Conservation (phyloP, 495 filamentous ascomycete genomes). For the Aspergillus funiculosus region DNA sequence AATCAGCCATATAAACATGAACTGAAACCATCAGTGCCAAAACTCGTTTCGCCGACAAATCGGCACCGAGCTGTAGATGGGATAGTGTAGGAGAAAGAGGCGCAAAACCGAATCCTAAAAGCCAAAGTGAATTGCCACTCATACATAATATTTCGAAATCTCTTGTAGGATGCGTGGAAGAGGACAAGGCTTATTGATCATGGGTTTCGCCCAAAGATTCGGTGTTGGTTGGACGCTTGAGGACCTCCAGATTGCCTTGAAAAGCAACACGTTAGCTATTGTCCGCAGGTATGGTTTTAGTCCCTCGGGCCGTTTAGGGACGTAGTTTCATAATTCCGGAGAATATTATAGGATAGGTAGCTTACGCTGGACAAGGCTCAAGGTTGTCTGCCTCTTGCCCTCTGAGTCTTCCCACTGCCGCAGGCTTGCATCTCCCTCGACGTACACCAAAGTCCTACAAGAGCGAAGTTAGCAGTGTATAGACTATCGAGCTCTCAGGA, state of each 20-base stretch:
- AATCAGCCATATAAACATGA: slow-evolving; percentile 2
- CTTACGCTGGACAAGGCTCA: slow-evolving; percentile 74
- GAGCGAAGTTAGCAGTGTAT: slow-evolving; percentile 1
- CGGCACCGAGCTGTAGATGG: not conserved
- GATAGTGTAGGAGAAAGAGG: no score
- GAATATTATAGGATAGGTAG: slow-evolving; percentile 9
- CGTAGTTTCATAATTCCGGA: not conserved
- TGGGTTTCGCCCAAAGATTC: slow-evolving; percentile 18
- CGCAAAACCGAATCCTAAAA: not conserved
- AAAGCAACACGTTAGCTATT: slow-evolving; percentile 8
- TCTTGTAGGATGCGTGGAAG: no score
- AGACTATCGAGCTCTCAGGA: no score
- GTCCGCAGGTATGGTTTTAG: no score
- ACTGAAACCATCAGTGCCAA: not conserved
- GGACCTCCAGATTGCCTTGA: slow-evolving; percentile 56
- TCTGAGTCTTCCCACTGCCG: slow-evolving; percentile 56
- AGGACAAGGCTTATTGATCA: not conserved
- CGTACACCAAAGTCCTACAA: slow-evolving; percentile 56
- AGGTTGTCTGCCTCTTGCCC: slow-evolving; percentile 47
- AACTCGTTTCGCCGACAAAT: not conserved
- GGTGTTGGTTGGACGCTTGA: slow-evolving; percentile 36
- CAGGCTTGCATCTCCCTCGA: slow-evolving; percentile 69
- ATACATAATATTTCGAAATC: no score
- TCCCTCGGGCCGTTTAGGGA: no score
- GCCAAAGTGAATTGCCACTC: no score